These are phyloP conservation scores for Exophiala oligosperma DNA, from an alignment of 2,329 filamentous ascomycete genomes.

Conservation along the genomic window DNA sequence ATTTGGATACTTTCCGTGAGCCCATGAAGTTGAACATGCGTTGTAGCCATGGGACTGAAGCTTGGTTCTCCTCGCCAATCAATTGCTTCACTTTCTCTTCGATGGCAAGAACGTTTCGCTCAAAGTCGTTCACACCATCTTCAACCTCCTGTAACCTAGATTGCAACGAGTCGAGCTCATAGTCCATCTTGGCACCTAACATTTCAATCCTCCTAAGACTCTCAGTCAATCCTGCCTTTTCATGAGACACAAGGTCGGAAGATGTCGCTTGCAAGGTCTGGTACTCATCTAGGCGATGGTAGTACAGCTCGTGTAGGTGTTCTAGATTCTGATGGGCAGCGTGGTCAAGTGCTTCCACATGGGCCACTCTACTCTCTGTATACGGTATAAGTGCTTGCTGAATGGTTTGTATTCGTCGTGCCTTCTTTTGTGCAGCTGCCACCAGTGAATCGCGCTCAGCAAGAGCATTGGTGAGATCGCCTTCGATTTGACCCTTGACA, in stretches of 20 bases:
- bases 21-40: constrained; percentile 17
- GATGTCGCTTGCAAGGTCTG: constrained; percentile 66
- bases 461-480: constrained; percentile 22
- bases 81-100: constrained; percentile 65
- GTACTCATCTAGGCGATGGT: constrained; percentile 69
- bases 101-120: constrained; percentile 71
- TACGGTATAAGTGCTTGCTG: constrained; percentile 41
- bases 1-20: constrained; percentile 7
- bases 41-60: constrained; percentile 16
- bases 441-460: constrained; percentile 37
- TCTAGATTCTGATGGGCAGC: constrained; percentile 64
- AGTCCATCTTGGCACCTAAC: constrained; percentile 82
- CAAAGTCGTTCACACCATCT: constrained; percentile 76
- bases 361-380: constrained; percentile 43
- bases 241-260: constrained; percentile 67
- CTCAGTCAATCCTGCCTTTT: constrained; percentile 68
- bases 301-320: constrained; percentile 66
- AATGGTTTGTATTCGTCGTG: constrained; percentile 39
- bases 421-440: constrained; percentile 41
- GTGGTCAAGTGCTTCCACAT: constrained; percentile 61
- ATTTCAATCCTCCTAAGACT: constrained; percentile 76
- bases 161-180: constrained; percentile 80
- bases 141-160: constrained; percentile 85
- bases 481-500: constrained; percentile 19
- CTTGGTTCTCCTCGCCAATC: constrained; percentile 52